Base-by-base conservation (phyloP, 495 filamentous ascomycete species). In the Podospora didyma region DNA sequence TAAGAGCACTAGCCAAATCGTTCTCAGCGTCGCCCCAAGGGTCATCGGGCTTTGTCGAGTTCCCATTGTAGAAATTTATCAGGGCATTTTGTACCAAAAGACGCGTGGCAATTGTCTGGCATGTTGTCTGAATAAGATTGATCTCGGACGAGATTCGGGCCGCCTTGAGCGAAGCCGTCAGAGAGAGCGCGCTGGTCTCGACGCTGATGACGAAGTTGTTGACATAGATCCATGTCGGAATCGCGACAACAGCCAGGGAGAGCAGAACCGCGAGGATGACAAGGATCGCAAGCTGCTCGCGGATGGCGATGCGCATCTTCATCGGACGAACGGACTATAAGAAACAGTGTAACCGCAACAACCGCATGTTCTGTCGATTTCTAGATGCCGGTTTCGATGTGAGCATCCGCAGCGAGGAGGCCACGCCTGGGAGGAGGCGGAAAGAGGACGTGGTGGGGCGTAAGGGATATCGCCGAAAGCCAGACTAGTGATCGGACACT, bases 101-200 rank as follows among this genome's bases (percentile, higher is more conserved):
- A 51, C 90, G 78, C 1, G 89, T 88, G 14, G 84, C 70, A 48
- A 89, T 84, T 53, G 83, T 82, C 42, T 78, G 73, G 60, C 85
- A 87, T 28, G 80, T 83, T 3, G 86, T 81, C 70, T 90, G 83
- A 56, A 92, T 82, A 41, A 93, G 77, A 34, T 86, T 75, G 23
- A 95, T 79, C 64, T 87, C 87, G 48, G 86, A 85, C n/a, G 85
- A 72, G 35, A 97, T 79, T 65, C 92, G 86, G 20, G 87, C 83
- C 23, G 91, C 86, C 69, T 96, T 96, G 66, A 96, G 82, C 12
- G 86, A 89, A 16, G 92, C 92, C 2, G 89, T 89, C 49, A 96
- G 80, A 24, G 86, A 72, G 28, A 96, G 81, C 35, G 82, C 79
- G 45, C 75, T 74, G 17, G 60, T 71, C 73, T 66, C 75, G 62